Base-by-base conservation (phyloP, 805 yeast species). In the Starmerella bombicola region DNA sequence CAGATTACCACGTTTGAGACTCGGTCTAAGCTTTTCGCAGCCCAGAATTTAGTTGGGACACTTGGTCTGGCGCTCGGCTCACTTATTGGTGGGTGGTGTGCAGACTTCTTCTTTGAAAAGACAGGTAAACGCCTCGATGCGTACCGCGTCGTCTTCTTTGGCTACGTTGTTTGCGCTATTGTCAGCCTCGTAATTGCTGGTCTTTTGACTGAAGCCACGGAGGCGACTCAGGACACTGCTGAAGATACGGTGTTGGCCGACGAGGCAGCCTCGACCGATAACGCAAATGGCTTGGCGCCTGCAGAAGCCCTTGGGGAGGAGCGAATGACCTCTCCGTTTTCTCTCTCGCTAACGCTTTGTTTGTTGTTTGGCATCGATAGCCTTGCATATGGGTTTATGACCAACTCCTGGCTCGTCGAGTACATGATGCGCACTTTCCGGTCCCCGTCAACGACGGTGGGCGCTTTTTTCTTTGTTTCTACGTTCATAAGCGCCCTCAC, bases 341-440 rank as follows among this genome's bases (percentile, higher is more conserved):
- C 35, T 18, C 42, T 46, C n/a, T 41, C 43, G 16, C 20, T 38
- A 18, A 34, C 45, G 21, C 42, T 53, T 25, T 39, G 45, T 19
- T 23, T 44, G 22, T 44, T 62, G 15, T 86, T 85, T 55, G 81
- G 82, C 76, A 55, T 82, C 23, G 96, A 85, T 58, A 83, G 95
- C 1, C 68, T 85, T 37, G 95, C 93, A 0, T 76, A 74, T 48
- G 95, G 95, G 1, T 80, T 85, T 59, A 80, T 84, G 84, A 77
- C 93, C 2, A 67, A 76, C 33, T 79, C 94, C 1, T 86, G 95
- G 95, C 68, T 80, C 32, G 83, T 84, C 30, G 85, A 78, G 56
- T 85, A 81, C 60, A 78, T 82, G 64, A 71, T 74, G 41, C 69
- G 67, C 26, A 58, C 64, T 12, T 84, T 78, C 51, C 49, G 57